Percentiles rank a stretch among this genome's conserved stretches.
Evolutionary conservation across 75 land plant genomes (phyloP).

Genomic region (Adiantum capillusveneris): DNA sequence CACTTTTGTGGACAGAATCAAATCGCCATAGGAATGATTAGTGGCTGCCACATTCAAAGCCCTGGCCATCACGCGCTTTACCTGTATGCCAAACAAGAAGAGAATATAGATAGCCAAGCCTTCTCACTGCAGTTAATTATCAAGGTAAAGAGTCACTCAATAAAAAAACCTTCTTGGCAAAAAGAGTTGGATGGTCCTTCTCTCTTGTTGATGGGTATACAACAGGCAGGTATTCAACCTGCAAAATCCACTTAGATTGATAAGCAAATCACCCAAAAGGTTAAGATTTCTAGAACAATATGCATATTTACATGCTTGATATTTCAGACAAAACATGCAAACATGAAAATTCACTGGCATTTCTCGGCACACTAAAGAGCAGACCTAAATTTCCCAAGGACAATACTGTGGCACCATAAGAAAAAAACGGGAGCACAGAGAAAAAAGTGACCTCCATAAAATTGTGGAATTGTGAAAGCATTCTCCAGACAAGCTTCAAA

Average conservation of each 20-base stretch:
- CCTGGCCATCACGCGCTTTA: slow-evolving; percentile 55
- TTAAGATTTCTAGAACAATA: too few species aligned
- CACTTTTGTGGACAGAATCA: slow-evolving; percentile 53
- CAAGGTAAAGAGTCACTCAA: not conserved
- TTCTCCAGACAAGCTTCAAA: slow-evolving; percentile 66
- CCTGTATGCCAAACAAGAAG: slow-evolving; percentile 27
- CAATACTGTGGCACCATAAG: too few species aligned
- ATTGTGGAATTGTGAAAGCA: slow-evolving; percentile 89
- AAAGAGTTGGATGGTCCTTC: slow-evolving; percentile 42
- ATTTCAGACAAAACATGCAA: too few species aligned
- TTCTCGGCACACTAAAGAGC: too few species aligned
- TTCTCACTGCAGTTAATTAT: too few species aligned
- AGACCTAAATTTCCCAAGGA: too few species aligned
- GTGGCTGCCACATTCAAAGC: slow-evolving; percentile 74
- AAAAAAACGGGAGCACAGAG: too few species aligned
- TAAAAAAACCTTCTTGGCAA: slow-evolving; percentile 52
- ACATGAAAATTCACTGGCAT: too few species aligned
- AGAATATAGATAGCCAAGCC: too few species aligned
- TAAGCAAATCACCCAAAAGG: not conserved
- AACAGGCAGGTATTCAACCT: slow-evolving; percentile 90
- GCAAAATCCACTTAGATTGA: slow-evolving; percentile 3
- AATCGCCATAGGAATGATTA: slow-evolving; percentile 72
- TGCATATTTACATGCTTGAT: too few species aligned
- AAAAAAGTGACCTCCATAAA: slow-evolving; percentile 55
- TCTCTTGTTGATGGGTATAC: slow-evolving; percentile 41